A percentile compares a stretch with the other conserved stretches of the same genome.
Conservation (phyloP, 306 rosid species). For the Spatholobus suberectus region DNA sequence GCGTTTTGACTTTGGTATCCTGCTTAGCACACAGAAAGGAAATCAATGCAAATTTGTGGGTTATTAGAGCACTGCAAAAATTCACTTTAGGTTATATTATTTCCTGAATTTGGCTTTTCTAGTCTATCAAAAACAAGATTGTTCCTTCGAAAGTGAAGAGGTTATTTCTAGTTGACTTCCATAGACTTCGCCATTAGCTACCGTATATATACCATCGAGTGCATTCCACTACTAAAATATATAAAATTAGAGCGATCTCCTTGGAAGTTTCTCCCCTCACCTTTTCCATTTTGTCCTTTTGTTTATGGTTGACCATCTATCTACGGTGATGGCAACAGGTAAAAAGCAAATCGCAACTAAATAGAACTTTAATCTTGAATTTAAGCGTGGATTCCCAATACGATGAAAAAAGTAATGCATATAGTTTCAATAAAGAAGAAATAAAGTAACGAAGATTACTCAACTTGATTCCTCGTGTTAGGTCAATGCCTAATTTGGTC, state of each 20-base stretch:
- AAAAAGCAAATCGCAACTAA: slow-evolving; percentile 32
- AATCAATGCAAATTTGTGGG: slow-evolving; percentile 5
- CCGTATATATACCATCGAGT: neutral
- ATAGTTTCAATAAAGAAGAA: slow-evolving; percentile 30
- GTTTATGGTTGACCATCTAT: slow-evolving; percentile 46
- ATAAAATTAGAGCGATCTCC: slow-evolving; percentile 22
- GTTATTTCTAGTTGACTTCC: slow-evolving; percentile 37
- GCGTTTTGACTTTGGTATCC: slow-evolving; percentile 4
- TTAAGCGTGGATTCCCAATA: slow-evolving; percentile 40
- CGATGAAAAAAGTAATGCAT: slow-evolving; percentile 42
- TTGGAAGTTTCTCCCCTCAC: slow-evolving; percentile 37
- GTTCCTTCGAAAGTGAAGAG: slow-evolving; percentile 34
- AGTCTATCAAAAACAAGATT: neutral
- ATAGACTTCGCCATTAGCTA: neutral
- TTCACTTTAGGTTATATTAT: neutral
- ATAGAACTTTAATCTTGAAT: slow-evolving; percentile 29
- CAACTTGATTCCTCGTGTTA: slow-evolving; percentile 43
- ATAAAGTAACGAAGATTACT: slow-evolving; percentile 27
- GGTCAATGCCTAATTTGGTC: slow-evolving; percentile 52
- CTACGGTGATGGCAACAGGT: slow-evolving; percentile 6
- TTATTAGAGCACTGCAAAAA: neutral
- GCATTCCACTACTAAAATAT: slow-evolving; percentile 40
- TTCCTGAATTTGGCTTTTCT: slow-evolving; percentile 22
- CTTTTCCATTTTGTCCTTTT: slow-evolving; percentile 38
- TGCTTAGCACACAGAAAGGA: slow-evolving; percentile 16